Percentiles rank a stretch among this genome's conserved stretches.
Conservation (phyloP, 73 alveolate genomes). For the Tetrahymena elliotti region DNA sequence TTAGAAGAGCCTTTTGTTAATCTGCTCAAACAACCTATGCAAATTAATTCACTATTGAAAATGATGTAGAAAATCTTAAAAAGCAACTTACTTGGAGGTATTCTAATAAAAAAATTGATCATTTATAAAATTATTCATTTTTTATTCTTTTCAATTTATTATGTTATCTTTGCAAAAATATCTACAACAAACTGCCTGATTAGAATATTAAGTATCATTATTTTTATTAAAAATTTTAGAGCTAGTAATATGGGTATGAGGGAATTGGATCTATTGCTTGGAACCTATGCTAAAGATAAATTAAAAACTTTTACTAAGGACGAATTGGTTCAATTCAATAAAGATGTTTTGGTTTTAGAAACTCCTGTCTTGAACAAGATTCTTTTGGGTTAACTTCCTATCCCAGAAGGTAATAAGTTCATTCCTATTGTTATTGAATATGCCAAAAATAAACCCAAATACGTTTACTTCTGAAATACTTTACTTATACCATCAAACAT, state of each 20-base stretch:
- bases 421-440: background rate
- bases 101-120: background rate
- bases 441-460: background rate
- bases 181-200: background rate
- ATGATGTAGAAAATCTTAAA: background rate
- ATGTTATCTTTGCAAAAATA: no score
- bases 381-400: background rate
- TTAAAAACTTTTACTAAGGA: background rate
- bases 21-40: background rate
- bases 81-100: background rate
- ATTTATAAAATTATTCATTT: background rate
- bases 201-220: no score
- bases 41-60: background rate
- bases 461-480: background rate
- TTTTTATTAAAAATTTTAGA: background rate
- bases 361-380: background rate
- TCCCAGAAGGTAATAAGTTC: background rate
- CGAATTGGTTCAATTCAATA: background rate
- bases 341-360: background rate
- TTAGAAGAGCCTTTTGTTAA: background rate
- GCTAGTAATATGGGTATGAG: background rate
- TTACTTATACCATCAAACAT: background rate
- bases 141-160: no score
- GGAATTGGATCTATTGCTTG: background rate
- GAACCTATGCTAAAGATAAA: background rate